Base-by-base conservation (phyloP, 2,329 filamentous ascomycete genomes). In the Epicoccum nigrum region DNA sequence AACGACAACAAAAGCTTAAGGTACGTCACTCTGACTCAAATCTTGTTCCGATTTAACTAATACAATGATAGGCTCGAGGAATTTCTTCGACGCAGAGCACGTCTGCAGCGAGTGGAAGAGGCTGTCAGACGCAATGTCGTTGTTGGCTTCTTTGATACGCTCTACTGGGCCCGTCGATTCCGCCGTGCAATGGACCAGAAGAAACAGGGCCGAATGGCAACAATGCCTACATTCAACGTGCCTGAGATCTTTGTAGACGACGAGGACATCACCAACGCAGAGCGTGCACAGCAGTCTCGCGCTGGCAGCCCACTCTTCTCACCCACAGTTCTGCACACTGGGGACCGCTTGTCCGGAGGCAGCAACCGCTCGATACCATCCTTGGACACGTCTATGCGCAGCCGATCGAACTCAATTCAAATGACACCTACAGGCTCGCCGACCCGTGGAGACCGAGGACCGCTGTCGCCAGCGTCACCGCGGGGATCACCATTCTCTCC, bases 1-100 rank as follows among this genome's bases (percentile, higher is more conserved):
- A 96, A 88, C 62, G 94, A 99, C 74, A 97, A 88, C 78, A 97
- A 97, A 80, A 96, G 92, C 74, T 78, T 99, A 68, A 87, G 83
- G 87, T 89, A 77, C 69, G 61, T 52, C 17, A 8, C 16, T 15
- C 23, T 13, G n/a, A 15, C 21, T 15, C 4, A 13, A 16, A 3
- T 21, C 4, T n/a, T 1, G 15, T 1, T 33, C n/a, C n/a, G n/a
- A n/a, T n/a, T n/a, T n/a, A n/a, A 30, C 30, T 41, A 12, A 25
- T 33, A 34, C 8, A 4, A 4, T 21, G 31, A 31, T 54, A 37
- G 90, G 55, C 83, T 99, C 2, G 94, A 99, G 67, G 94, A 99
- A 70, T 99, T 96, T 72, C 76, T 99, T 49, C 88, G 93, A 51
- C 90, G 95, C 30, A 87, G 93, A 55, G 91, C 92, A 25, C 86